These are phyloP conservation scores for Lentinula aciculospora DNA, from an alignment of 768 basidiomycete genomes.

Conservation along the genomic window DNA sequence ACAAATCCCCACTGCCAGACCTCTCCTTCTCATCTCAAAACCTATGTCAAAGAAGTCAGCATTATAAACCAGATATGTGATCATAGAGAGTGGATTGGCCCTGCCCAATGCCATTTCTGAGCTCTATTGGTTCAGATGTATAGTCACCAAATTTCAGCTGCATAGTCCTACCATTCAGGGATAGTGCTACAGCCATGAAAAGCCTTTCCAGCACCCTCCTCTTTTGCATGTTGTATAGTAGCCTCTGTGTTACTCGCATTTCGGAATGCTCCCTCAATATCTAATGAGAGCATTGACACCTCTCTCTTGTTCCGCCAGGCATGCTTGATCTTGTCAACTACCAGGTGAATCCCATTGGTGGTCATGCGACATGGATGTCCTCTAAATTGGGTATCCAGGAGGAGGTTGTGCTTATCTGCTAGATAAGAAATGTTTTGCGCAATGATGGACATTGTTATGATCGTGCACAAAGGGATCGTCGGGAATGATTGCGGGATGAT, in stretches of 20 bases:
- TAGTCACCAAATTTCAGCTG: slow-evolving; percentile 22
- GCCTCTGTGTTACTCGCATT: slow-evolving; percentile 12
- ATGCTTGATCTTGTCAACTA: slow-evolving; percentile 14
- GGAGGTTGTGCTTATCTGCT: slow-evolving; percentile 15
- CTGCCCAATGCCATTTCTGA: slow-evolving; percentile 20
- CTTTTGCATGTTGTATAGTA: slow-evolving; percentile 20
- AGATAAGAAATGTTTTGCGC: slow-evolving; percentile 8
- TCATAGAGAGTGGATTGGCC: slow-evolving; percentile 20
- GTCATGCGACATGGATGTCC: slow-evolving; percentile 22
- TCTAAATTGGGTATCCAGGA: slow-evolving; percentile 21
- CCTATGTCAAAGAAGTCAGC: slow-evolving; percentile 15
- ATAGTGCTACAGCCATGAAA: slow-evolving; percentile 7
- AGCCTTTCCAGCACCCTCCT: slow-evolving; percentile 17
- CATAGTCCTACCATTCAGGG: slow-evolving; percentile 16
- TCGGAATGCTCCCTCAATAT: slow-evolving; percentile 23
- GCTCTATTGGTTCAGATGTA: slow-evolving; percentile 11
- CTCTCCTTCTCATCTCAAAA: neutral
- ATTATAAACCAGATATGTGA: slow-evolving; percentile 21
- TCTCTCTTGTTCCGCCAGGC: slow-evolving; percentile 18
- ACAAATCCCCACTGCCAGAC: slow-evolving; percentile 12
- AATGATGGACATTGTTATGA: slow-evolving; percentile 10
- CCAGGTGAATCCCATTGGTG: slow-evolving; percentile 20
- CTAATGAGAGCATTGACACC: slow-evolving; percentile 21
- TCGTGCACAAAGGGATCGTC: too few species aligned
- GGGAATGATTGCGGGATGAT: too few species aligned